A percentile compares a stretch with the other conserved stretches of the same genome.
These are phyloP conservation scores for Waltergamsia citrina DNA, from an alignment of 2,329 filamentous ascomycete species.

Conservation along the genomic window DNA sequence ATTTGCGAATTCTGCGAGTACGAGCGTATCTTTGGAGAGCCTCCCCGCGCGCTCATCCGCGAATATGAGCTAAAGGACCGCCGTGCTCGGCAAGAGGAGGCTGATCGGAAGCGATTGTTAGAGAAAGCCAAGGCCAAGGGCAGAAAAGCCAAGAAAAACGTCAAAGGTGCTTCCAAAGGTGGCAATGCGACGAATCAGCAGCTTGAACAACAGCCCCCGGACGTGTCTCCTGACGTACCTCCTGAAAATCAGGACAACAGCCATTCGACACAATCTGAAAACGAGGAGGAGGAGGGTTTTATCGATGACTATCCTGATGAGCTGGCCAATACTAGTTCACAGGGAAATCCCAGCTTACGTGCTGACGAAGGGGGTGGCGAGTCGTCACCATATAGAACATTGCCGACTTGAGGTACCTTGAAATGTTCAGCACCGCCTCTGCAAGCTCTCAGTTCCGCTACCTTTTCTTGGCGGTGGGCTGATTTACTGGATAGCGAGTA, in stretches of 20 bases:
- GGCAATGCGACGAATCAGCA: slow-evolving; percentile 11
- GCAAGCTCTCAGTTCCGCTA: too few species aligned
- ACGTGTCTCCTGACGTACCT: slow-evolving; percentile 9
- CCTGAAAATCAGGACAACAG: slow-evolving; percentile 14
- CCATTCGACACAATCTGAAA: slow-evolving; percentile 28
- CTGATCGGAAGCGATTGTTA: slow-evolving; percentile 74
- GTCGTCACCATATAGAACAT: too few species aligned
- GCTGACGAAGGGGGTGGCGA: slow-evolving; percentile 1
- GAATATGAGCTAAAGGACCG: slow-evolving; percentile 94
- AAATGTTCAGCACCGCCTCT: too few species aligned
- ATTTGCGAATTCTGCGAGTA: slow-evolving; percentile 99
- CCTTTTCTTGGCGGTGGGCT: too few species aligned
- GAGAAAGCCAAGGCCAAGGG: slow-evolving; percentile 95
- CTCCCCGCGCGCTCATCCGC: slow-evolving; percentile 74
- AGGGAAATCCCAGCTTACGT: background rate
- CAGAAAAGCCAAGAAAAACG: slow-evolving; percentile 77
- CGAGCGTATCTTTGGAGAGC: slow-evolving; percentile 85
- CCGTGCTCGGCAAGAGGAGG: slow-evolving; percentile 70
- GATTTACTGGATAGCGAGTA: too few species aligned
- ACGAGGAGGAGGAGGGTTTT: slow-evolving; percentile 24
- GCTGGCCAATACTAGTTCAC: background rate
- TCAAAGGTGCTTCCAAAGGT: slow-evolving; percentile 38
- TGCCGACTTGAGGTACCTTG: too few species aligned
- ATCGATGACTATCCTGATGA: slow-evolving; percentile 13
- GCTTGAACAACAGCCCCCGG: slow-evolving; percentile 11